Percentiles rank a stretch among this genome's conserved stretches.
phyloP scores from a whole-genome alignment of 2,329 filamentous ascomycete genomes.

The Escovopsis sp. region DNA sequence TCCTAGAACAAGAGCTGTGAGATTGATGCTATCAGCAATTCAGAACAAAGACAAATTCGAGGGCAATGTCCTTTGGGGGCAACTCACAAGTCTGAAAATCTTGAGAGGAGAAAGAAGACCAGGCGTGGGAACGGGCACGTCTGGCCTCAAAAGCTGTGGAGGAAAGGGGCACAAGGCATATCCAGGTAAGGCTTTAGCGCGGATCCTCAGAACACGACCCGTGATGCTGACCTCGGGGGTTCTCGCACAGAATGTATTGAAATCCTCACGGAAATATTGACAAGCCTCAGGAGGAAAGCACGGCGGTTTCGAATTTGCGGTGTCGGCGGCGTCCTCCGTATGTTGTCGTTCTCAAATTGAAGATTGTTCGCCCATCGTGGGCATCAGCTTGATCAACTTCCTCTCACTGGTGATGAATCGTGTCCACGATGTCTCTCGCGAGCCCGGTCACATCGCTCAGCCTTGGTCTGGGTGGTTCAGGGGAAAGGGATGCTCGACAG shows the following conservation, averaged over 20 bases:
- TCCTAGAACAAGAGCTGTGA: conserved; percentile 29
- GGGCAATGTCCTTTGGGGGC: not conserved
- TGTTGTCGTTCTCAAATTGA: no score
- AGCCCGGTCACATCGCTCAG: no score
- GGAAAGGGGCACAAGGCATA: conserved; percentile 8
- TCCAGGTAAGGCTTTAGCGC: conserved; percentile 5
- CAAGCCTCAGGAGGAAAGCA: no score
- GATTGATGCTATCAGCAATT: not conserved
- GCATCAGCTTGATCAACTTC: no score
- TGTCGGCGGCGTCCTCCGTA: no score
- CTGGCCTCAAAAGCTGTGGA: conserved; percentile 5
- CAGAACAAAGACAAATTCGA: not conserved
- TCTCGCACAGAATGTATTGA: not conserved
- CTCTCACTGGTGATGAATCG: no score
- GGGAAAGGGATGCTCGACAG: no score
- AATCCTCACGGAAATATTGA: no score
- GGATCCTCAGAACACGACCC: not conserved
- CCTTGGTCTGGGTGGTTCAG: no score
- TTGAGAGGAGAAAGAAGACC: conserved; percentile 1
- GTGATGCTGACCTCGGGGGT: not conserved
- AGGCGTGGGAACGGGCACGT: conserved; percentile 1
- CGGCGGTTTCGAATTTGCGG: no score
- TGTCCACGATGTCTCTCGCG: no score
- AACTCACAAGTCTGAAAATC: not conserved
- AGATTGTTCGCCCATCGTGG: no score